These are phyloP conservation scores for Phaeosphaeriaceae sp. DNA, from an alignment of 2,329 filamentous ascomycete genomes.

Conservation along the genomic window DNA sequence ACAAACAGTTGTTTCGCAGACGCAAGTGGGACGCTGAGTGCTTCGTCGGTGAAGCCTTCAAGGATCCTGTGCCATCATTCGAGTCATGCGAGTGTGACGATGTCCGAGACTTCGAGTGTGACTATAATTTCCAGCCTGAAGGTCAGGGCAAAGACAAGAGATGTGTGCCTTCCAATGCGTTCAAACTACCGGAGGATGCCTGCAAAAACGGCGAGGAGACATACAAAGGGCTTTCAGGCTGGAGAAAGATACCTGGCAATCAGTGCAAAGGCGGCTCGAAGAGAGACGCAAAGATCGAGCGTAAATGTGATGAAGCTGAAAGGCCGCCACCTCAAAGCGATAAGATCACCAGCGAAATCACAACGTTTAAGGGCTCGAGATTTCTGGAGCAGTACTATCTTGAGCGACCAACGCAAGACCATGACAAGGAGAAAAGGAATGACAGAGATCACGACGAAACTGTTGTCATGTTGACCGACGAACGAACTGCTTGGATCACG, in stretches of 20 bases:
- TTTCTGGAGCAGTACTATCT: slow-evolving; percentile 74
- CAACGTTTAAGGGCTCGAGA: slow-evolving; percentile 67
- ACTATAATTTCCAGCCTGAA: slow-evolving; percentile 79
- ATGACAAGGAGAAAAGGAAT: slow-evolving; percentile 70
- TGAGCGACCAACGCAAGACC: slow-evolving; percentile 68
- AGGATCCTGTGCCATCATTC: slow-evolving; percentile 73
- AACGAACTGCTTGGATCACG: slow-evolving; percentile 73
- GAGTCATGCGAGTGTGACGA: slow-evolving; percentile 82
- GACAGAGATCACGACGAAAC: slow-evolving; percentile 72
- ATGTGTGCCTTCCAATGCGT: slow-evolving; percentile 69
- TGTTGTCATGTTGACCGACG: slow-evolving; percentile 66
- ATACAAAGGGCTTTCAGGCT: slow-evolving; percentile 88
- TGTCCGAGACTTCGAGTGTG: slow-evolving; percentile 86
- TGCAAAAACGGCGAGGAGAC: slow-evolving; percentile 76
- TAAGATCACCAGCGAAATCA: slow-evolving; percentile 67
- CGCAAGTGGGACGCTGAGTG: slow-evolving; percentile 89
- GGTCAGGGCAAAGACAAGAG: slow-evolving; percentile 61
- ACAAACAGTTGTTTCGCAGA: slow-evolving; percentile 84
- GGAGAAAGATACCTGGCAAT: slow-evolving; percentile 80
- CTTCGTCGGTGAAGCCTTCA: slow-evolving; percentile 85
- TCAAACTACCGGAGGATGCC: slow-evolving; percentile 72
- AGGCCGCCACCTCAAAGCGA: slow-evolving; percentile 66
- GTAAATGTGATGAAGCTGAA: slow-evolving; percentile 71
- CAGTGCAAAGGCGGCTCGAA: slow-evolving; percentile 54
- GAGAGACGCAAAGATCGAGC: slow-evolving; percentile 65